Conservation (phyloP, 495 filamentous ascomycete genomes). For the Penicillium diatomitis region DNA sequence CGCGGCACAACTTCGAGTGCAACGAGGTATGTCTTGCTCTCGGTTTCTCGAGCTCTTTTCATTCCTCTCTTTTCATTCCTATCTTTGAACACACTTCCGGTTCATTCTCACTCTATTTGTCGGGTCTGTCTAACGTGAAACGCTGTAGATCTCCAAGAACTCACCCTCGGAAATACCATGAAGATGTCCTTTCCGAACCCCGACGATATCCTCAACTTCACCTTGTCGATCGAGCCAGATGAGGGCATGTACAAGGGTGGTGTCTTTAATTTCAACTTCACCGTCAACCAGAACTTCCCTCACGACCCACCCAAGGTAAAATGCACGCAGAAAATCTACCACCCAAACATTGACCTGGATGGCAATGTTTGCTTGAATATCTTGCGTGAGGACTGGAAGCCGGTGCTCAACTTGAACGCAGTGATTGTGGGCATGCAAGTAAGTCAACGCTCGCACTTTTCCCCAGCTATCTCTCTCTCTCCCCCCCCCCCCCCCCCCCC, state of each 20-base stretch:
- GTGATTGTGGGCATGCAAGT: constrained; percentile 93
- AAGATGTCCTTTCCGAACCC: constrained; percentile 86
- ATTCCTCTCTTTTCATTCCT: not conserved
- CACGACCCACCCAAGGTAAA: constrained; percentile 98
- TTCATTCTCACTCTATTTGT: not conserved
- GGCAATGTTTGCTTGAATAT: constrained; percentile 98
- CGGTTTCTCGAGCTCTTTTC: not conserved
- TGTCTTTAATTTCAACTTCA: constrained; percentile 80
- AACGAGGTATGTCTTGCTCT: constrained; percentile 60
- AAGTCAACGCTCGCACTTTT: constrained; percentile 5
- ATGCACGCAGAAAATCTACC: constrained; percentile 97
- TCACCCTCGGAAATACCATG: constrained; percentile 86
- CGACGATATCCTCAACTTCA: constrained; percentile 95
- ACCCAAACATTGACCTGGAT: constrained; percentile 96
- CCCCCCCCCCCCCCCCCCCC: too few species aligned
- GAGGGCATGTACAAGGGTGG: constrained; percentile 97
- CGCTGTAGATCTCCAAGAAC: constrained; percentile 73
- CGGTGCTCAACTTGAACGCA: constrained; percentile 90
- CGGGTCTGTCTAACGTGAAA: too few species aligned
- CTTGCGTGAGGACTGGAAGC: constrained; percentile 96
- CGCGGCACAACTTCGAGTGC: constrained; percentile 86
- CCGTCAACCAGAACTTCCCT: constrained; percentile 89
- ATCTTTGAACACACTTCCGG: not conserved
- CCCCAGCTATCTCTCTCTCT: too few species aligned
- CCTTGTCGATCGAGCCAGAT: constrained; percentile 86